A percentile compares a stretch with the other conserved stretches of the same genome.
Evolutionary conservation across 1,284 basidiomycete species (phyloP).

Genomic region (Trametes polyzona): DNA sequence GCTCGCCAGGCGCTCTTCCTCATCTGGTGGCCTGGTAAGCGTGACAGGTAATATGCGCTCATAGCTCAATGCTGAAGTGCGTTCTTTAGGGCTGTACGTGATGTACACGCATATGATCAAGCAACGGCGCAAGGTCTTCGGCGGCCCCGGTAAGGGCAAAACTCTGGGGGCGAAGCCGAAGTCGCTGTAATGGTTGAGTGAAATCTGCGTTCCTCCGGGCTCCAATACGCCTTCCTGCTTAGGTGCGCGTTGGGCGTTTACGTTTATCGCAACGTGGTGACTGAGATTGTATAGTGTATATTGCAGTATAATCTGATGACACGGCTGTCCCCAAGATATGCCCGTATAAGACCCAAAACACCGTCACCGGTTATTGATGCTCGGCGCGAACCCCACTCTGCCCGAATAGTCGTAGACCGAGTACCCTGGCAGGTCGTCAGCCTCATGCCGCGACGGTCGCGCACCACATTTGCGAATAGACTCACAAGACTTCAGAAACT

Average conservation of each 20-base stretch:
- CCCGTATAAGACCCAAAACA: neutral
- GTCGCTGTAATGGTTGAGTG: conserved; percentile 24
- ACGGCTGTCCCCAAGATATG: neutral
- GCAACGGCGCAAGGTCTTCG: conserved; percentile 81
- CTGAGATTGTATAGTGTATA: neutral
- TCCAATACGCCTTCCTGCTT: neutral
- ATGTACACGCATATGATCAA: conserved; percentile 91
- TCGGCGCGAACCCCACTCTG: conserved; percentile 62
- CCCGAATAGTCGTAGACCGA: conserved; percentile 62
- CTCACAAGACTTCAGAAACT: conserved; percentile 73
- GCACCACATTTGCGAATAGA: neutral
- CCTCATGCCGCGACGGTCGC: neutral
- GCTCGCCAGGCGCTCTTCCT: conserved; percentile 67
- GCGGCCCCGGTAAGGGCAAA: conserved; percentile 37
- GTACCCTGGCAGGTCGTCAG: conserved; percentile 48
- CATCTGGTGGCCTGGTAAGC: conserved; percentile 92
- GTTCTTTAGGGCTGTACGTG: conserved; percentile 72
- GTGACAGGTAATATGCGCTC: too few relatives aligned
- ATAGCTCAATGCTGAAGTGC: conserved; percentile 16
- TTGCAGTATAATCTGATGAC: neutral
- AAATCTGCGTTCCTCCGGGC: neutral
- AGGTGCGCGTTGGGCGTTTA: neutral
- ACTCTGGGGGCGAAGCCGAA: conserved; percentile 37
- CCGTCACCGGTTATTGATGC: conserved; percentile 50
- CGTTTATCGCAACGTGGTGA: too few relatives aligned